Percentiles rank a stretch among this genome's conserved stretches.
phyloP scores from a whole-genome alignment of 225 moss, liverwort and hornwort species.

The Takakia lepidozioides region DNA sequence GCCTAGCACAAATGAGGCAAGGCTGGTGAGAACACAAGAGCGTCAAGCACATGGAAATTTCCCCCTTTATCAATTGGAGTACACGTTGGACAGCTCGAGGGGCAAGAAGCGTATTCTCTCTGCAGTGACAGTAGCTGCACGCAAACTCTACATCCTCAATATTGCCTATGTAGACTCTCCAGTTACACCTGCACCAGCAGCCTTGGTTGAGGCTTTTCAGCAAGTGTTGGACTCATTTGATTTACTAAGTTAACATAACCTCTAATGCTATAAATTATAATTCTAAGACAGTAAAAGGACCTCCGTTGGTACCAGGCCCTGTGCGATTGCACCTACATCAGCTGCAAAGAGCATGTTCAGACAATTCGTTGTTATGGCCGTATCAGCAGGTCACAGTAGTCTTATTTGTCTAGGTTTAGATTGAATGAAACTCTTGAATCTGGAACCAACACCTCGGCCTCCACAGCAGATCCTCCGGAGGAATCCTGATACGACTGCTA shows the following conservation, averaged over 20 bases:
- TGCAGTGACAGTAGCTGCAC: slow-evolving; percentile 77
- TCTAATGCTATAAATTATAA: no score
- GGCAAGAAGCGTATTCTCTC: slow-evolving; percentile 86
- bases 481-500: no score
- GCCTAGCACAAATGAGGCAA: slow-evolving; percentile 94
- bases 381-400: no score
- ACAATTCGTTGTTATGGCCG: no score
- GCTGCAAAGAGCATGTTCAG: no score
- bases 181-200: slow-evolving; percentile 52
- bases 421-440: no score
- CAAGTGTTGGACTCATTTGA: slow-evolving; percentile 83
- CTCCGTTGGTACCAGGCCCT: no score
- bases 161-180: slow-evolving; percentile 69
- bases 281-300: no score
- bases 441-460: no score
- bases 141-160: slow-evolving; percentile 87
- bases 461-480: no score
- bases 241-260: slow-evolving; percentile 16
- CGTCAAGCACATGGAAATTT: slow-evolving; percentile 60
- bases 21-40: slow-evolving; percentile 63
- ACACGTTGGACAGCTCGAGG: slow-evolving; percentile 86
- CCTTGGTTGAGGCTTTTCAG: slow-evolving; percentile 40
- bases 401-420: no score
- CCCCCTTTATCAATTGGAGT: slow-evolving; percentile 74
- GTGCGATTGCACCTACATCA: no score